Base-by-base conservation (phyloP, 495 filamentous ascomycete species). In the Lophiostoma macrostomum region DNA sequence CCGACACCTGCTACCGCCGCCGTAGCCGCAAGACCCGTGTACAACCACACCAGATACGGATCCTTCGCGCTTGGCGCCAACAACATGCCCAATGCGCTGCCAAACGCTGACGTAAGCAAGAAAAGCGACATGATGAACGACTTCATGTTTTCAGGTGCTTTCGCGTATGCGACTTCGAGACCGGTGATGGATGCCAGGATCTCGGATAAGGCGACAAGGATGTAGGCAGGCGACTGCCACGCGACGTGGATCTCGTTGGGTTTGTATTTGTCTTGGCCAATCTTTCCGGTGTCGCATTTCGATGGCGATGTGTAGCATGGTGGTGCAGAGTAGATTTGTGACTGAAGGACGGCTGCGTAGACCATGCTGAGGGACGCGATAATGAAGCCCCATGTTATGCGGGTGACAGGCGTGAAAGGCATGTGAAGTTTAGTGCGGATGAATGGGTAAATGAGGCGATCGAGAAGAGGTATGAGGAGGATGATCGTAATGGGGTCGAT, bases 101-200 rank as follows among this genome's bases (percentile, higher is more conserved):
- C 51, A n/a, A 24, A 23, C 24, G 64, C 64, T 1, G 13, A 24
- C 23, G 50, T 66, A 16, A 66, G 31, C 43, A 66, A 25, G 25
- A 64, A 64, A 8, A 66, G 32, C 1, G 34, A 18, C 60, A 66
- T 60, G 25, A 66, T 54, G 25, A 69, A 67, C 25, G 54, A 56
- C 48, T 70, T 67, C 85, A 91, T 88, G 67, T 84, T 87, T 53
- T 72, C 74, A 3, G 88, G 88, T 0, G 88, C 86, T 68, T 91
- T 88, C 58, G 80, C 83, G 66, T 81, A 90, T 6, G 87, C 88
- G 50, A 90, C 86, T 56, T 83, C 80, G n/a, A 60, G 58, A 23
- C 54, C 67, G 50, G 55, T 67, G 57, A 87, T 76, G 34, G 74
- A 80, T 0, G 83, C 82, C 49, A 88, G 74, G 51, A 87, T 85